These are phyloP conservation scores for Linnemannia hyalina DNA, from an alignment of 192 early-diverging fungal species.

Conservation along the genomic window DNA sequence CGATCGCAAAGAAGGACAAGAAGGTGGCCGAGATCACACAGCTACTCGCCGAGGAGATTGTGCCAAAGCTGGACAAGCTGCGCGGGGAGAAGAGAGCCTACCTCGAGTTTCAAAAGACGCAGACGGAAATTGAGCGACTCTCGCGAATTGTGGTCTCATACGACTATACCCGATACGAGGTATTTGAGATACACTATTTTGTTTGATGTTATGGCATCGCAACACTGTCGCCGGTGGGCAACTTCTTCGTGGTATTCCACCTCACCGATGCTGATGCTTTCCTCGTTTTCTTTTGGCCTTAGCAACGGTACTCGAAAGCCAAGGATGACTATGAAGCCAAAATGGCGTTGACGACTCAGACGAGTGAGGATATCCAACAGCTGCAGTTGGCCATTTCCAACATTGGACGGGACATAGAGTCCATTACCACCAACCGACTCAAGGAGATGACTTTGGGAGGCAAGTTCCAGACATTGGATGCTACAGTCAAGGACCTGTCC, in stretches of 20 bases:
- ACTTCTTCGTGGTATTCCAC: not conserved
- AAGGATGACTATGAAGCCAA: conserved; percentile 56
- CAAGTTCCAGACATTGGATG: conserved; percentile 80
- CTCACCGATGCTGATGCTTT: not conserved
- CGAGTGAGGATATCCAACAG: conserved; percentile 58
- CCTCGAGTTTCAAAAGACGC: conserved; percentile 94
- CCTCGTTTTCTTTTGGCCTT: not conserved
- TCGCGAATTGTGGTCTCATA: conserved; percentile 86
- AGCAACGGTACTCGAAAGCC: conserved; percentile 45
- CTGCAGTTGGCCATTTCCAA: conserved; percentile 74
- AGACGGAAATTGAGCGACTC: conserved; percentile 89
- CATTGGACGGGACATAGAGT: conserved; percentile 67
- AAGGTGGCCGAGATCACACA: conserved; percentile 94
- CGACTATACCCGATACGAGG: conserved; percentile 84
- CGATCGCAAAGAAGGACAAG: conserved; percentile 95
- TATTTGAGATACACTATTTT: conserved; percentile 29
- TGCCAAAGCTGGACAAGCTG: conserved; percentile 92
- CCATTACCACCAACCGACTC: conserved; percentile 36
- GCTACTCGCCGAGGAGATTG: conserved; percentile 91
- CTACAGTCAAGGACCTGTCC: conserved; percentile 76
- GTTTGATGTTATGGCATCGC: not conserved
- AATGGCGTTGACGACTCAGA: conserved; percentile 35
- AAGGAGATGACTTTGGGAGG: conserved; percentile 71
- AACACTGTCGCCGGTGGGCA: not conserved
- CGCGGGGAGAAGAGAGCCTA: conserved; percentile 88